Base-by-base conservation (phyloP, 2,329 filamentous ascomycete genomes). In the Calonectria hongkongensis region DNA sequence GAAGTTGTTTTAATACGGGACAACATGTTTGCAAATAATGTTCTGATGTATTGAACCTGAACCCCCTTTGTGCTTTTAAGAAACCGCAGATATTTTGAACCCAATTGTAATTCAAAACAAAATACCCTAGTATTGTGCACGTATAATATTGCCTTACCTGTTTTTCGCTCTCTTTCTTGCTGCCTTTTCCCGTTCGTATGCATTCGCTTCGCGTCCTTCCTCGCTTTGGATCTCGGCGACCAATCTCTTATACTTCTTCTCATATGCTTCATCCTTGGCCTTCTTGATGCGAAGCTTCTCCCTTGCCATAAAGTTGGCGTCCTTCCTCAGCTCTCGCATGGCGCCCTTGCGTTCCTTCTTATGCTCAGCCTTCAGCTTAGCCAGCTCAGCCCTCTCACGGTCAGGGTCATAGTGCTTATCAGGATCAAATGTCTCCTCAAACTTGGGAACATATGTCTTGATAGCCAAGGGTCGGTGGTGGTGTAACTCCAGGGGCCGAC, bases 331-430 rank as follows among this genome's bases (percentile, higher is more conserved):
- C 86, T 99, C 97, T 79, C 97, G 91, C 88, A 99, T 90, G 8
- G 96, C 96, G 2, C 96, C 96, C 91, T 99, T 99, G 84, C 92
- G 91, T 89, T 99, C 97, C 82, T 94, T 92, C 92, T 98, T 98
- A 90, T 96, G 94, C 87, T 98, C 96, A 74, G 93, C 93, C 86
- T 92, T 93, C 81, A 99, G 90, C 84, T 96, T 97, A 81, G 92
- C 92, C 74, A 94, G 86, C 81, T 98, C 95, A 27, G 94, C 93
- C 41, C 97, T 94, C 85, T 98, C 95, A 78, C 93, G 93, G 85
- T 99, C 94, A 0, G 95, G 95, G 82, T 99, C 97, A 90, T 99
- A 98, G 89, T 98, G 97, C 86, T 95, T 96, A 87, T 94, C 92
- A 3, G 97, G 97, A 84, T 98, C 97, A 90, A 95, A 99, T 71